phyloP scores from a whole-genome alignment of 2,329 filamentous ascomycete species.

The Colletotrichum tabaci region DNA sequence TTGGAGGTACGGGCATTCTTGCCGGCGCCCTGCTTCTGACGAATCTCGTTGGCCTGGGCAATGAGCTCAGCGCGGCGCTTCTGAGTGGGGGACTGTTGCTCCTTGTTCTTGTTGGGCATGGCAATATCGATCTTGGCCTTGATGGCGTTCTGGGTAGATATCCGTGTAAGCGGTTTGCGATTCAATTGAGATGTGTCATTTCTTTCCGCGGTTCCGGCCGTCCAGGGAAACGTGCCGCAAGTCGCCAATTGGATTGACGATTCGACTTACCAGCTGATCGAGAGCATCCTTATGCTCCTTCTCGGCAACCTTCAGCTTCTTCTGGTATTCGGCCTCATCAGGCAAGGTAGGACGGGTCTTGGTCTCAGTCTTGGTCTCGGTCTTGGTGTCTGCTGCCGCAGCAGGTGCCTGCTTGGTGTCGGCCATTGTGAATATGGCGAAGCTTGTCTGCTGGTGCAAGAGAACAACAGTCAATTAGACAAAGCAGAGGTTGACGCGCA shows the following conservation, averaged over 20 bases:
- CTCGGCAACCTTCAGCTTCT: constrained; percentile 83
- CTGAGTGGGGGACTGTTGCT: constrained; percentile 83
- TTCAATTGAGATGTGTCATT: constrained; percentile 3
- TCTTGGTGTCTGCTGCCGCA: constrained; percentile 59
- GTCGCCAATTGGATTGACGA: neutral
- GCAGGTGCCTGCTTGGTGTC: constrained; percentile 64
- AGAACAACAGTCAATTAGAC: constrained; percentile 32
- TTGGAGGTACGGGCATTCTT: constrained; percentile 85
- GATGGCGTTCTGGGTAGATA: constrained; percentile 78
- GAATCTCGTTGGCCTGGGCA: constrained; percentile 85
- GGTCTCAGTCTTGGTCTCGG: constrained; percentile 58
- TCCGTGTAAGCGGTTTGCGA: constrained; percentile 32
- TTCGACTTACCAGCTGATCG: constrained; percentile 64
- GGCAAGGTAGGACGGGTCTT: constrained; percentile 84
- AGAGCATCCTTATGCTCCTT: constrained; percentile 87
- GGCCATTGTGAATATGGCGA: constrained; percentile 59
- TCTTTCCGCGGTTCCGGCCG: neutral
- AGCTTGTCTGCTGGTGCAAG: constrained; percentile 16
- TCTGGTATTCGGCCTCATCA: constrained; percentile 88
- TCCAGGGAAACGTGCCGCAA: neutral
- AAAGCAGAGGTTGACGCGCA: constrained; percentile 23
- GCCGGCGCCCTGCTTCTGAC: constrained; percentile 87
- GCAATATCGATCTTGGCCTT: constrained; percentile 91
- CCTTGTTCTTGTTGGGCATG: constrained; percentile 80
- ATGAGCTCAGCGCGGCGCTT: constrained; percentile 91